Evolutionary conservation across 306 rosid genomes (phyloP), one percentile per base, ranked within the genome.

Genomic region (Cucurbita maxima): DNA sequence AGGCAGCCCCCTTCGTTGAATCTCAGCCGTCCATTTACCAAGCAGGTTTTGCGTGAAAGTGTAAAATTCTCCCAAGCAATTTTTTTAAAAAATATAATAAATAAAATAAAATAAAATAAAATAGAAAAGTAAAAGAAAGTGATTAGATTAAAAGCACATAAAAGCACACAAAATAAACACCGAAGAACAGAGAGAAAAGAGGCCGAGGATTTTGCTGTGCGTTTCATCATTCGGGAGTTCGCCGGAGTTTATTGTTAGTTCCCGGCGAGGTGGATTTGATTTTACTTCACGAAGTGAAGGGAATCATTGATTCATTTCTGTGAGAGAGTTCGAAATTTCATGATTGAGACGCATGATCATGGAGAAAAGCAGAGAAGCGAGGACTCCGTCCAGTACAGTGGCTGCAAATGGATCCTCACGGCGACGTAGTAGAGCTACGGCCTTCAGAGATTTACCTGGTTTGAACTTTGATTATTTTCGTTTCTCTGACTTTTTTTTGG

Each of bases 331-430:
- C 9, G 40, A 30, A 30, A 61, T 76, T 78, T 80, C 78, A 80
- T 78, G 90, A 86, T 77, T 76, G 66, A 78, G 56, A 51, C 56
- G 47, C 14, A 69, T 72, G 79, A 64, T 63, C 76, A 87, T 87
- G 87, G 87, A 90, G 36, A 86, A 83, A 83, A 78, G 15, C 55
- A 83, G 90, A 87, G 90, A 86, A 71, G 79, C 88, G 12, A 84
- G 79, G 78, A 83, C 81, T 73, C 76, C 87, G 72, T 68, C 85
- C 16, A 71, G 79, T 25, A 68, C 56, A 70, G 61, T 84, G n/a
- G 81, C 84, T 43, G 64, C 79, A 40, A 77, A 76, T 66, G 79
- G 83, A 57, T 70, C 79, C 37, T 79, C 76, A 9, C 74, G 48
- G 59, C 83, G 82, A 56, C 79, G 81, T 56, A 78, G 75, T 34